Conservation (phyloP, 106 monocot species). For the Chionographis japonica region DNA sequence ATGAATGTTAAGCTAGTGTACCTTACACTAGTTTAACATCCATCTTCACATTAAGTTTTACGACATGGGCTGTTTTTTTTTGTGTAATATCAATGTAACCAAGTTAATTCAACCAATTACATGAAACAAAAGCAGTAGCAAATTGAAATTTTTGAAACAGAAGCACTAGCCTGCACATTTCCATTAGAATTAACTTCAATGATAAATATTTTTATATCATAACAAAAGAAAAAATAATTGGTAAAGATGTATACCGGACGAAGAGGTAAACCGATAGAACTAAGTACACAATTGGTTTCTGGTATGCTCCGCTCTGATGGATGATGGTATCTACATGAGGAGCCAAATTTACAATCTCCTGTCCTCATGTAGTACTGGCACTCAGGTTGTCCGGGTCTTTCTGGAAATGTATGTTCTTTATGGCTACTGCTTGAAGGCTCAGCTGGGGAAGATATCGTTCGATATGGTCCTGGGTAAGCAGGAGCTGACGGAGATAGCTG, state of each 20-base stretch:
- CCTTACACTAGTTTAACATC: no score
- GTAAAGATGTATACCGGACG: slow-evolving; percentile 39
- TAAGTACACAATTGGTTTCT: slow-evolving; percentile 36
- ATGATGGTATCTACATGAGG: slow-evolving; percentile 51
- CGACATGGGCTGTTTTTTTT: no score
- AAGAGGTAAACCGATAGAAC: slow-evolving; percentile 51
- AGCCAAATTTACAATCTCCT: slow-evolving; percentile 62
- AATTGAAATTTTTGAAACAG: no score
- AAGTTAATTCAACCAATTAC: no score
- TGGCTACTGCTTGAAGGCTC: slow-evolving; percentile 33
- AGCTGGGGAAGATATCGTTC: slow-evolving; percentile 20
- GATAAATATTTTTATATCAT: no score
- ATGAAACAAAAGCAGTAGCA: no score
- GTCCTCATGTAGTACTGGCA: slow-evolving; percentile 62
- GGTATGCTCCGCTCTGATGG: slow-evolving; percentile 42
- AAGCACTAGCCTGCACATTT: no score
- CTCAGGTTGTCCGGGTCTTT: slow-evolving; percentile 61
- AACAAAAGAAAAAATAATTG: no score
- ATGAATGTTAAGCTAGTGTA: no score
- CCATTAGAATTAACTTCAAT: no score
- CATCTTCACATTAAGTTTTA: no score
- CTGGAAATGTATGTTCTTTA: slow-evolving; percentile 42
- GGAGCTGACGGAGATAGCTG: slow-evolving; percentile 47
- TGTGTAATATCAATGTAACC: no score
- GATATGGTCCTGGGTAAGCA: slow-evolving; percentile 28